phyloP scores from a whole-genome alignment of 495 filamentous ascomycete species.

The Hyaloscypha variabilis region DNA sequence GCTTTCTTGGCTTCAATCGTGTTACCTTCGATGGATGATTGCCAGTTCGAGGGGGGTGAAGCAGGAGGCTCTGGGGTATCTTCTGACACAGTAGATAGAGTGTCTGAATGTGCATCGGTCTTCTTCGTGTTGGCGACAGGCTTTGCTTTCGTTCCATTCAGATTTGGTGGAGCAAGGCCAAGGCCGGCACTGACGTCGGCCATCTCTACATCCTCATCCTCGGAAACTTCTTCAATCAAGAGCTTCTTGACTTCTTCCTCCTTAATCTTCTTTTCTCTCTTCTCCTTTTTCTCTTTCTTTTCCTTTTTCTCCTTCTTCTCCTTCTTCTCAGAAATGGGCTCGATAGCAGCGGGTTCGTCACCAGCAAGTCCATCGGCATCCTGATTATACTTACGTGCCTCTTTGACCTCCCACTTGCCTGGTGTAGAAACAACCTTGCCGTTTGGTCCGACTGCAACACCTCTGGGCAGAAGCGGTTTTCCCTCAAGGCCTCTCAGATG shows the following conservation, averaged over 20 bases:
- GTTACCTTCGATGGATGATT: slow-evolving; percentile 2
- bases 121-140: slow-evolving; percentile 9
- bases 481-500: slow-evolving; percentile 85
- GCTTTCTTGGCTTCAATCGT: slow-evolving; percentile 35
- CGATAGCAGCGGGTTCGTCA: slow-evolving; percentile 63
- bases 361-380: slow-evolving; percentile 86
- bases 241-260: slow-evolving; percentile 31
- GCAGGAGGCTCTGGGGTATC: slow-evolving; percentile 8
- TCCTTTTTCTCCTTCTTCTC: slow-evolving; percentile 50
- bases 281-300: slow-evolving; percentile 50
- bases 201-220: slow-evolving; percentile 44
- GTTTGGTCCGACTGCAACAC: slow-evolving; percentile 74
- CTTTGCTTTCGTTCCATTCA: slow-evolving; percentile 27
- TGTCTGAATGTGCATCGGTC: slow-evolving; percentile 4
- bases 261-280: slow-evolving; percentile 35
- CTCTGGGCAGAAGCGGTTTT: slow-evolving; percentile 79
- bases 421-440: slow-evolving; percentile 56
- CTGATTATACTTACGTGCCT: slow-evolving; percentile 92
- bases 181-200: slow-evolving; percentile 32
- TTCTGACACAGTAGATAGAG: slow-evolving; percentile 6
- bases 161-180: slow-evolving; percentile 18
- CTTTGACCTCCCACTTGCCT: slow-evolving; percentile 88
- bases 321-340: slow-evolving; percentile 42
- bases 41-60: not conserved
- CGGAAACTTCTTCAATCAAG: slow-evolving; percentile 41